Evolutionary conservation across 257 asterid species (phyloP).

Genomic region (Rubia yunnanensis): DNA sequence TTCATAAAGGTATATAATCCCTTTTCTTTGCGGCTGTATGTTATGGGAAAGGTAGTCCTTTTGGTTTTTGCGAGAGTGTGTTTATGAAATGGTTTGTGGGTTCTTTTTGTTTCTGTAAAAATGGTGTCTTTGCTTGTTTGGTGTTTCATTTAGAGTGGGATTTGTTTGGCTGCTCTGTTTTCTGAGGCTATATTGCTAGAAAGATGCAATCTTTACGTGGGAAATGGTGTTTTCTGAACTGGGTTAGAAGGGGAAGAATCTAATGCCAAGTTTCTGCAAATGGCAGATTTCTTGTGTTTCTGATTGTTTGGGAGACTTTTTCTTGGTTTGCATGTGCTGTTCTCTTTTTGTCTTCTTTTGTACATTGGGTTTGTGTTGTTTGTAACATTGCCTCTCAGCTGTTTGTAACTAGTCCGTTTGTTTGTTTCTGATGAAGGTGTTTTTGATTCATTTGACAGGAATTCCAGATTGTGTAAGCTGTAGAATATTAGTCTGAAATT

Average conservation of each 20-base stretch:
- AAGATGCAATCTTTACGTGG: not conserved
- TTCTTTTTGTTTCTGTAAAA: not conserved
- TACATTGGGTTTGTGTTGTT: not conserved
- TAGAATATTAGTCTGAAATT: constrained; percentile 21
- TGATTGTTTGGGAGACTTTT: not conserved
- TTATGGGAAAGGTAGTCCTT: not conserved
- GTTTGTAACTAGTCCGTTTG: not conserved
- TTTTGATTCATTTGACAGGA: constrained; percentile 22
- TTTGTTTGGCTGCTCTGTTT: constrained; percentile 2
- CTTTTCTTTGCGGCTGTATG: not conserved
- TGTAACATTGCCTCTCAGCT: constrained; percentile 7
- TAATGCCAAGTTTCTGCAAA: not conserved
- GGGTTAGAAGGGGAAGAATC: not conserved
- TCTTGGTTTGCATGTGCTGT: not conserved
- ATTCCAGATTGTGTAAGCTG: constrained; percentile 26
- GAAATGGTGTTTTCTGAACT: not conserved
- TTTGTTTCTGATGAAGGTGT: constrained; percentile 1
- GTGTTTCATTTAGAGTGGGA: not conserved
- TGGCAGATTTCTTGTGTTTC: constrained; percentile 1
- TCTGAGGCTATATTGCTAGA: not conserved
- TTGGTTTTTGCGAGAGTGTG: not conserved
- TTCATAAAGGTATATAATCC: constrained; percentile 20
- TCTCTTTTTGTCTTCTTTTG: not conserved
- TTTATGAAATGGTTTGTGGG: constrained; percentile 8
- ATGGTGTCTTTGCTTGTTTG: constrained; percentile 3